Base-by-base conservation (phyloP, 1,284 basidiomycete species). In the Gymnopus androsaceus region DNA sequence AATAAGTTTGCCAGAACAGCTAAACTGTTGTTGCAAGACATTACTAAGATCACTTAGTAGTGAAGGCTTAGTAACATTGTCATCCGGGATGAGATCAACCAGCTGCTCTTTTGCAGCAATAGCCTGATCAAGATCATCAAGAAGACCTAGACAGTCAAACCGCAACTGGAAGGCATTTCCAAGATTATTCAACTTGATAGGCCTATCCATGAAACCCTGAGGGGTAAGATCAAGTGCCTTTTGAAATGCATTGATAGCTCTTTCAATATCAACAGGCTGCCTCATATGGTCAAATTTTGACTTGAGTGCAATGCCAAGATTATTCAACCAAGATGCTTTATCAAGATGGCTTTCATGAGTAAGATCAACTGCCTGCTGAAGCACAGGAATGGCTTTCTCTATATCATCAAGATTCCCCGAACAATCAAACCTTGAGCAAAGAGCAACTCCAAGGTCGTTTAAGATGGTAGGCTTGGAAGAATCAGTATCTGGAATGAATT, bases 31-130 rank as follows among this genome's bases (percentile, higher is more conserved):
- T 3, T 49, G 50, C 15, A 71, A 50, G n/a, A 48, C 54, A n/a
- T 62, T 63, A n/a, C 60, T 70, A 3, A 72, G 61, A 14, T 59
- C 36, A 50, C 56, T 60, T 47, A 64, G 60, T 21, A 56, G 27
- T 7, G 28, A 7, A 27, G 51, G 25, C 31, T 63, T 59, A 31
- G 53, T 41, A n/a, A 37, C 19, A 15, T 59, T 21, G 8, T 53
- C 61, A 15, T 50, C 57, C 5, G 53, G 33, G 33, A 36, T 40
- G n/a, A 56, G 30, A 14, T 49, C 12, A 14, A 60, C 44, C 7
- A 56, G 44, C 30, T 51, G n/a, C n/a, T 55, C n/a, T 27, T 33
- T 42, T 15, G 41, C 12, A 15, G 25, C n/a, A 8, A 60, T 55
- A 2, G 55, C 34, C 14, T 30, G 19, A 30, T 60, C 59, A 12